Conservation (phyloP, 371 early-diverging fungal genomes). For the Ordospora pajunii region DNA sequence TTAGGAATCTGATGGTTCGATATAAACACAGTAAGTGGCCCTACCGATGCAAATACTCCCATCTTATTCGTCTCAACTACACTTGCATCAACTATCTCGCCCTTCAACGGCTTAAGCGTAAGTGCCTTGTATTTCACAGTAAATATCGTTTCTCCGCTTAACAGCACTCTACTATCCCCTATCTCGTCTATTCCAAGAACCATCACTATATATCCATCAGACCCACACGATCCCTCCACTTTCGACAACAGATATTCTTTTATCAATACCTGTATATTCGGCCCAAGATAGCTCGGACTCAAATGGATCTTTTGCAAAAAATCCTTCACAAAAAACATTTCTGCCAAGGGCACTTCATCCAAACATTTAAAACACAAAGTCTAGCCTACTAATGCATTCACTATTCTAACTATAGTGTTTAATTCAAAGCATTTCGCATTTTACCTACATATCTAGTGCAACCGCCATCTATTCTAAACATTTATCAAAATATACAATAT, state of each 20-base stretch:
- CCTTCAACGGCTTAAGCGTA: constrained; percentile 86
- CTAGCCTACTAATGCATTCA: too few relatives aligned
- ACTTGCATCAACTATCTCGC: constrained; percentile 85
- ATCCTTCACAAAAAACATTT: constrained; percentile 58
- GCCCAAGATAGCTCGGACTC: constrained; percentile 54
- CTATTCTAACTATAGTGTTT: too few relatives aligned
- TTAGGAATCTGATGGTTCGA: constrained; percentile 69
- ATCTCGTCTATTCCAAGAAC: constrained; percentile 55
- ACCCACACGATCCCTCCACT: constrained; percentile 59
- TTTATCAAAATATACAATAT: too few relatives aligned
- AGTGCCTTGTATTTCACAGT: constrained; percentile 83
- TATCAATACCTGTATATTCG: constrained; percentile 53
- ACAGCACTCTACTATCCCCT: constrained; percentile 44
- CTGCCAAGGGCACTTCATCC: background rate
- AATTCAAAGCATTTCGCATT: too few relatives aligned
- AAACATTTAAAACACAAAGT: background rate
- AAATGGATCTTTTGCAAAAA: constrained; percentile 53
- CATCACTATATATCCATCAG: constrained; percentile 56
- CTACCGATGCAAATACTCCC: constrained; percentile 89
- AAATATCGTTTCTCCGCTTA: constrained; percentile 78
- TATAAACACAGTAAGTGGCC: constrained; percentile 88
- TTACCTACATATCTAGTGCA: too few relatives aligned
- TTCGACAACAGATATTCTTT: constrained; percentile 44
- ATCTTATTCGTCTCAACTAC: constrained; percentile 86
- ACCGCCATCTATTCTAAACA: too few relatives aligned